Base-by-base conservation (phyloP, 352 stramenopile species). In the Pythium chondricola region DNA sequence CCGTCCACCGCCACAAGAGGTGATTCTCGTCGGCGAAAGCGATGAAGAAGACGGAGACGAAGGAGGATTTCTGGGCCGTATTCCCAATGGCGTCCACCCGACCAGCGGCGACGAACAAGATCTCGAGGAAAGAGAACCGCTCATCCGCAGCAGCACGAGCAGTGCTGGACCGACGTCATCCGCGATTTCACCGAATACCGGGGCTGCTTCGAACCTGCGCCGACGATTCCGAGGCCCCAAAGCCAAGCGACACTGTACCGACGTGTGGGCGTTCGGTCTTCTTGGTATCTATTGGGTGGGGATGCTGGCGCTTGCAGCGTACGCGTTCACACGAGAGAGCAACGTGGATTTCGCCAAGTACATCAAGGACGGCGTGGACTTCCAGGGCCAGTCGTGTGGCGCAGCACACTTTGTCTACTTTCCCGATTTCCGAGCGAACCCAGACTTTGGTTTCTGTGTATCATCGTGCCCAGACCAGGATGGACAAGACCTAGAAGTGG, bases 391-490 rank as follows among this genome's bases (percentile, higher is more conserved):
- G 2, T 42, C 69, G 24, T 93, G 81, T 54, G 74, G 63, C 13
- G 6, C n/a, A 3, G 56, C 52, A 21, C 52, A 57, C 8, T 85
- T 81, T 41, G 74, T 93, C 4, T 93, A 88, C 40, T 93, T 88
- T 49, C 81, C 81, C 4, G 74, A 88, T 33, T 75, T 80, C 35
- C 43, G 60, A 11, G 26, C 17, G 3, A 88, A 90, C 51, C 74
- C 81, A 14, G 81, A 93, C 48, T 93, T 93, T 69, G 81, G 81
- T 4, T 56, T 93, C 26, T 93, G 81, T 55, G 72, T 93, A 24
- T 56, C 72, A 24, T 18, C 44, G 16, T 93, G 81, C 61, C 78
- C 78, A 0, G 38, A 40, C 2, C 55, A 38, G 7, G 60, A 52
- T 20, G 78, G 72, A 8, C 43, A 83, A n/a, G 33, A 59, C 5